Evolutionary conservation across 2,329 filamentous ascomycete species (phyloP).

Genomic region (Aspergillus sp.): DNA sequence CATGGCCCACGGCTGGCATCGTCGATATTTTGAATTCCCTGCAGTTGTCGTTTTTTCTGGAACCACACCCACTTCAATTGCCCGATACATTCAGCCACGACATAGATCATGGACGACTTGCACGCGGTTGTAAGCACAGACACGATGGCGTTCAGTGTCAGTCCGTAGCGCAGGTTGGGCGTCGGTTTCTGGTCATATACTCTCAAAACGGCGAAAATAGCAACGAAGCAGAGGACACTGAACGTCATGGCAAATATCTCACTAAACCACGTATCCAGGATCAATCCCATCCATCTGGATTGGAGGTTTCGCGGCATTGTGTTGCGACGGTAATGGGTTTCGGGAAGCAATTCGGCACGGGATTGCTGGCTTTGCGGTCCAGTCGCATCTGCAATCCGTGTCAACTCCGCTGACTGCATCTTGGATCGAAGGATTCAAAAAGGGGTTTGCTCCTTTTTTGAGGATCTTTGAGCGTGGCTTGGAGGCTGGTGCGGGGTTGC

Average conservation of each 20-base stretch:
- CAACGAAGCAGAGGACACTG: slow-evolving; percentile 2
- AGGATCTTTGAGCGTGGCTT: too few species aligned
- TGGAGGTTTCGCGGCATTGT: too few species aligned
- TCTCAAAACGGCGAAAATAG: slow-evolving; percentile 1
- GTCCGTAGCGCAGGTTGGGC: neutral
- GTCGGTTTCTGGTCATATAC: slow-evolving; percentile 1
- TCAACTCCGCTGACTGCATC: too few species aligned
- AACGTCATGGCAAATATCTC: slow-evolving; percentile 1
- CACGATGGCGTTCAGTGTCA: slow-evolving; percentile 6
- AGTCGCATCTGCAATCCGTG: too few species aligned
- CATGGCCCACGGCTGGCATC: slow-evolving; percentile 17
- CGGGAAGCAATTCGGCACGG: too few species aligned
- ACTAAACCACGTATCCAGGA: slow-evolving; percentile 2
- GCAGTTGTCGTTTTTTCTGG: slow-evolving; percentile 3
- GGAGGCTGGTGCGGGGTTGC: too few species aligned
- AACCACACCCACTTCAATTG: slow-evolving; percentile 20
- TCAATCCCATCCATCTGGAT: neutral
- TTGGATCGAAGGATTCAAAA: too few species aligned
- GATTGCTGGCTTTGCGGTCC: too few species aligned
- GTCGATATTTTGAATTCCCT: slow-evolving; percentile 12
- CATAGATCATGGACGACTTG: slow-evolving; percentile 3
- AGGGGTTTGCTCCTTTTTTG: too few species aligned
- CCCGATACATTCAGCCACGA: slow-evolving; percentile 8
- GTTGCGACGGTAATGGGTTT: too few species aligned
- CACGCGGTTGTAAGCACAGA: slow-evolving; percentile 3